These are phyloP conservation scores for Komagataella mondaviorum DNA, from an alignment of 805 yeast genomes.

Conservation along the genomic window DNA sequence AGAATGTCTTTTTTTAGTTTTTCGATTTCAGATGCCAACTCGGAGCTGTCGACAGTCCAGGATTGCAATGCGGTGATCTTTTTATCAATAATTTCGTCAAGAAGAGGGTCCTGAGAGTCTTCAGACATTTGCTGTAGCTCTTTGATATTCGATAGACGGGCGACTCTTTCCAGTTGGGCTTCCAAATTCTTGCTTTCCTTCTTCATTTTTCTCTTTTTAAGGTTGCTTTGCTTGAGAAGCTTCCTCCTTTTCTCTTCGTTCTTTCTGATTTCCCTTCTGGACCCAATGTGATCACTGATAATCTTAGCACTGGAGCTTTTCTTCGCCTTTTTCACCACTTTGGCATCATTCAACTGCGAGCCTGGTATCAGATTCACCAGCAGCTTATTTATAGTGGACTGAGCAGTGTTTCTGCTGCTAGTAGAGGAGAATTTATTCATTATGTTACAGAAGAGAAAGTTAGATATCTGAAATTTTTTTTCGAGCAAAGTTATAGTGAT, in stretches of 20 bases:
- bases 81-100: constrained; percentile 19
- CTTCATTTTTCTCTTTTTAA: constrained; percentile 9
- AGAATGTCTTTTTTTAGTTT: constrained; percentile 28
- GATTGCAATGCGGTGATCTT: constrained; percentile 24
- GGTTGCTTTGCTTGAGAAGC: constrained; percentile 6
- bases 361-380: constrained; percentile 14
- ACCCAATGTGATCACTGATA: constrained; percentile 5
- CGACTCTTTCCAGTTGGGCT: constrained; percentile 21
- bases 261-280: constrained; percentile 6
- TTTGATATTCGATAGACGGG: constrained; percentile 21
- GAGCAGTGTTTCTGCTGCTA: not conserved
- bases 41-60: constrained; percentile 23
- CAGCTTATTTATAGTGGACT: constrained; percentile 7
- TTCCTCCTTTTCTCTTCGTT: constrained; percentile 7
- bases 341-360: constrained; percentile 1
- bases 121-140: constrained; percentile 26
- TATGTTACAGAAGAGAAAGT: not conserved
- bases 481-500: not conserved
- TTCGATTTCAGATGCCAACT: constrained; percentile 17
- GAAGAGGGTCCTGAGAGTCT: constrained; percentile 22
- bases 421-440: not conserved
- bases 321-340: constrained; percentile 2
- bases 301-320: constrained; percentile 7
- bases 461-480: not conserved
- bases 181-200: constrained; percentile 7